Conservation (phyloP, 495 filamentous ascomycete species). For the Penicillium alfredii region DNA sequence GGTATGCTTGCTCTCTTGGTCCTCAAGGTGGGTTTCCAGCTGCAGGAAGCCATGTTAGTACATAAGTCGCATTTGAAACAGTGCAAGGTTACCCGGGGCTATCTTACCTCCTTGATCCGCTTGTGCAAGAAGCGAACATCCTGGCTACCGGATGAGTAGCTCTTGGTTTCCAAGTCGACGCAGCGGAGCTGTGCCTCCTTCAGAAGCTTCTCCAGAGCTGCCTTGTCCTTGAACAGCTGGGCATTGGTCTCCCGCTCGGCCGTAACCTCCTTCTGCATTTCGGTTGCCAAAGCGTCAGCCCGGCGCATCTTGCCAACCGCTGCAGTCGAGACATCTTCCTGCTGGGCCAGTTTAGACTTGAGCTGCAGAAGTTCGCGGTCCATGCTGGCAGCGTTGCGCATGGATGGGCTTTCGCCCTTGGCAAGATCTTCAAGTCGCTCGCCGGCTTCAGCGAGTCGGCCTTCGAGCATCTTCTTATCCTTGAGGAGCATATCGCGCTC, state of each 20-base stretch:
- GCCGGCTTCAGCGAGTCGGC: conserved; percentile 80
- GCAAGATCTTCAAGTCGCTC: conserved; percentile 88
- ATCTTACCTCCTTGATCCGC: conserved; percentile 85
- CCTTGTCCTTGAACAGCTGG: conserved; percentile 87
- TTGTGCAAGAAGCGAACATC: conserved; percentile 94
- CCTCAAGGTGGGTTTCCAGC: conserved; percentile 90
- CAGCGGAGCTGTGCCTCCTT: conserved; percentile 88
- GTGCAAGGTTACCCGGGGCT: too few relatives aligned
- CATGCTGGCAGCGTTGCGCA: conserved; percentile 85
- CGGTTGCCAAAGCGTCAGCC: conserved; percentile 78
- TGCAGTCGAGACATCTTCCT: conserved; percentile 87
- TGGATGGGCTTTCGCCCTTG: conserved; percentile 77
- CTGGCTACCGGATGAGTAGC: conserved; percentile 86
- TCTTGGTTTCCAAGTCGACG: conserved; percentile 94
- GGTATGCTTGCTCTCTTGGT: conserved; percentile 67
- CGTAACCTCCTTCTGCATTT: conserved; percentile 93
- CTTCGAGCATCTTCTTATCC: conserved; percentile 86
- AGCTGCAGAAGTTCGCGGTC: conserved; percentile 88
- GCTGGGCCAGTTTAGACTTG: conserved; percentile 82
- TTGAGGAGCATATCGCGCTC: conserved; percentile 81
- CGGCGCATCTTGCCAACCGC: conserved; percentile 98
- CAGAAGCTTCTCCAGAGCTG: conserved; percentile 77
- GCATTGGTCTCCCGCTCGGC: conserved; percentile 79
- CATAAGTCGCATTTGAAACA: background rate
- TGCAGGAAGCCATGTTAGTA: conserved; percentile 33